Percentiles rank a stretch among this genome's conserved stretches.
Conservation (phyloP, 768 basidiomycete species). For the Saitozyma sp. region DNA sequence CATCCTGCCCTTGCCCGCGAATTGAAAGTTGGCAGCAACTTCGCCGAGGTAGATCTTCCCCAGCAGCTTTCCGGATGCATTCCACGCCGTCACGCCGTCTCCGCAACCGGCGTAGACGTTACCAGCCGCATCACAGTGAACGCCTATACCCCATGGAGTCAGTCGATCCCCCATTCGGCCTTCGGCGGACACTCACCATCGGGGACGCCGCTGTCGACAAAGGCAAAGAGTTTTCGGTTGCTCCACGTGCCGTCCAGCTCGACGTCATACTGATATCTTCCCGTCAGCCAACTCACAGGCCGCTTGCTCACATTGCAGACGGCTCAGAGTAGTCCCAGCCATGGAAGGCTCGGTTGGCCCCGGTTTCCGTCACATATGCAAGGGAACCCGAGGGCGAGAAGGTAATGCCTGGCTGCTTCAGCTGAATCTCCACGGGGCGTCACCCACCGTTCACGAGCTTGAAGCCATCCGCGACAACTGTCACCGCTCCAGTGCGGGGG, state of each 20-base stretch:
- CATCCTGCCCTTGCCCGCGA: slow-evolving; percentile 43
- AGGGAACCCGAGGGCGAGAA: slow-evolving; percentile 66
- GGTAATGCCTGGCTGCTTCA: slow-evolving; percentile 58
- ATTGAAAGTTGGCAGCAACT: slow-evolving; percentile 45
- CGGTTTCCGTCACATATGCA: slow-evolving; percentile 61
- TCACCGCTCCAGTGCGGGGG: slow-evolving; percentile 64
- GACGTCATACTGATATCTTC: slow-evolving; percentile 47
- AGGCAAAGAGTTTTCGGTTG: slow-evolving; percentile 43
- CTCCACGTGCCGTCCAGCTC: slow-evolving; percentile 33
- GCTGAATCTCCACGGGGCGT: slow-evolving; percentile 1
- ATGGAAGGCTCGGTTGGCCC: slow-evolving; percentile 32
- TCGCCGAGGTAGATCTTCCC: slow-evolving; percentile 48
- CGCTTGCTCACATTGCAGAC: slow-evolving; percentile 64
- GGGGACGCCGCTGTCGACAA: slow-evolving; percentile 29
- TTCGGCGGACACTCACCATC: slow-evolving; percentile 27
- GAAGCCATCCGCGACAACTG: slow-evolving; percentile 74
- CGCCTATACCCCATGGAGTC: slow-evolving; percentile 12
- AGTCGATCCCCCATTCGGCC: neutral
- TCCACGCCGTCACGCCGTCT: slow-evolving; percentile 46
- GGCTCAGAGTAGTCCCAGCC: slow-evolving; percentile 57
- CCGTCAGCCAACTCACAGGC: neutral
- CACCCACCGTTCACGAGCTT: slow-evolving; percentile 63
- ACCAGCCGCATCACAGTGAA: slow-evolving; percentile 41
- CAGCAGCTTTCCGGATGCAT: slow-evolving; percentile 38
- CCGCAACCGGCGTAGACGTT: slow-evolving; percentile 45